Base-by-base conservation (phyloP, 257 asterid species). In the Nicotiana noctiflora region DNA sequence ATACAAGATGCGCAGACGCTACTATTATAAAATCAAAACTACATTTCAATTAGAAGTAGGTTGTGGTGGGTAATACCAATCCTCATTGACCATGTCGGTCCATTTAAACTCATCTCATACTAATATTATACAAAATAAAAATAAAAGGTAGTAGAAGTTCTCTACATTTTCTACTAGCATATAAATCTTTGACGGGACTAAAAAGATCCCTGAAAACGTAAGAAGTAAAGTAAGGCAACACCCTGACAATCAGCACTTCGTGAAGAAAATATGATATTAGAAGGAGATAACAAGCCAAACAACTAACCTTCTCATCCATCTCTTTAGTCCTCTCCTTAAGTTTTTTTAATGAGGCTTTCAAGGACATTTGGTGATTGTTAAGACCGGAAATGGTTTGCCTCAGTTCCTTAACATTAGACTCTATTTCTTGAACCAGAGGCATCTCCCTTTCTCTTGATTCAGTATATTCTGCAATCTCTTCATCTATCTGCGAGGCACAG, bases 241-340 rank as follows among this genome's bases (percentile, higher is more conserved):
- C 56, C 56, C 13, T 51, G 17, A 17, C 60, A 14, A 72, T 72
- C 49, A 46, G 21, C 19, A 46, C 13, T 46, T 72, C 77, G 7
- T 13, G 60, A 46, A 72, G 23, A 6, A 72, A 46, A 46, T 72
- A 75, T 62, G 6, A 63, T 34, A 6, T 44, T 46, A 46, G 1
- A 72, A 46, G 77, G 77, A 72, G 61, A n/a, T 77, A 64, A 27
- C 27, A 64, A 62, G 80, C 77, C 67, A 76, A 75, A 81, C 83
- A 75, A 44, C 86, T 75, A 59, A 92, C 99, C 98, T 91, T 86
- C 60, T 90, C 98, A 81, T 96, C 97, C 88, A 86, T 84, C 86
- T 94, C 99, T 79, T 86, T 89, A 79, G 83, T 80, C 90, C 89
- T 92, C 83, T 94, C 98, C 91, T 88, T 96, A 83, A 86, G 81